Base-by-base conservation (phyloP, 257 asterid genomes). In the Thymus quinquecostatus region DNA sequence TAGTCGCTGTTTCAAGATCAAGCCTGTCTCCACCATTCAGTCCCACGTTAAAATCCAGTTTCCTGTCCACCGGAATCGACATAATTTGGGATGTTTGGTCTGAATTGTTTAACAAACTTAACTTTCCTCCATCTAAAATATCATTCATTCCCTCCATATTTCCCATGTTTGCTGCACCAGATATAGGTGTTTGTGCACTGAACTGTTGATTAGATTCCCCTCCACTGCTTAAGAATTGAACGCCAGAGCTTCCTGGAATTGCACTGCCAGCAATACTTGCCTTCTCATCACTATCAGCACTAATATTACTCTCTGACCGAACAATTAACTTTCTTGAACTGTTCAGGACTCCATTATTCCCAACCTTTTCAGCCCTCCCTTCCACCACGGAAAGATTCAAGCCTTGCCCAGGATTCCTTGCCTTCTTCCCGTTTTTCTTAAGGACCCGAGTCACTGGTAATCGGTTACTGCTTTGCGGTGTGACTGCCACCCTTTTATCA, bases 391-490 rank as follows among this genome's bases (percentile, higher is more conserved):
- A 67, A 61, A 72, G 32, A 80, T 78, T 84, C 58, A 79, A 57
- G 40, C 88, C 79, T 30, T 80, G 53, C 36, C 85, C 86, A 76
- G 76, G 78, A 80, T 70, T 76, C 36, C 83, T 79, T 53, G 71
- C 79, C 80, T 63, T 83, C 74, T 70, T 85, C 57, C 83, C 84
- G 38, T 87, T 89, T 78, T 69, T 89, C 84, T 77, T 78, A 49
- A 72, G 60, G 34, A 76, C 68, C 54, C 83, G 80, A 59, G 69
- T 73, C 58, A 83, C 81, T 11, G 75, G 58, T 32, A 71, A 81
- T 75, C 84, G 89, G 65, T 70, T 84, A 78, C 77, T 79, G 75
- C 79, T 78, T 53, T 69, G 74, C 64, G 32, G 74, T 72, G 60
- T 73, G 66, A 73, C 73, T 48, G 68, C 75, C 14, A 70, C 87